Percentiles rank a stretch among this genome's conserved stretches.
Conservation (phyloP, 2,329 filamentous ascomycete genomes). For the Raffaelea ambrosiae region DNA sequence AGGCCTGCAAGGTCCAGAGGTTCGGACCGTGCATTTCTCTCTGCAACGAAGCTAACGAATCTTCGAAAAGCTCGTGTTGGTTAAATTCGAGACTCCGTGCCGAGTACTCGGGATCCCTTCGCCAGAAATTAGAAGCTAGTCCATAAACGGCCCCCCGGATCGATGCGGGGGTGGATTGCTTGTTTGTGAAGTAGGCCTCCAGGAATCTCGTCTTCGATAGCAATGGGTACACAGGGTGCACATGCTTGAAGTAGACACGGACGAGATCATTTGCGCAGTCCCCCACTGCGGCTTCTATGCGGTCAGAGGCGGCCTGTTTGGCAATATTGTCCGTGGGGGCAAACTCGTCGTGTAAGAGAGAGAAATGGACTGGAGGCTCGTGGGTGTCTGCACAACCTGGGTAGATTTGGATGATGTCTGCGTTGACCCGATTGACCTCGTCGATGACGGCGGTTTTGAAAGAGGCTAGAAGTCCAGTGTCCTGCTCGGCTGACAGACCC, state of each 20-base stretch:
- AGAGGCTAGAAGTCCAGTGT: slow-evolving; percentile 35
- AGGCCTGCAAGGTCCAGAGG: slow-evolving; percentile 36
- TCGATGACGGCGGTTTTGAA: slow-evolving; percentile 38
- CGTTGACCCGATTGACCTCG: slow-evolving; percentile 32
- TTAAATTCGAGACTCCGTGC: slow-evolving; percentile 15
- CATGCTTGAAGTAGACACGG: slow-evolving; percentile 34
- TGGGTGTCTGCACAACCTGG: slow-evolving; percentile 16
- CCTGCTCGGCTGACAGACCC: slow-evolving; percentile 36
- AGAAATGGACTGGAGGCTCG: slow-evolving; percentile 35
- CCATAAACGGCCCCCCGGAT: slow-evolving; percentile 36
- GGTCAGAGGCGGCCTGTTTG: slow-evolving; percentile 28
- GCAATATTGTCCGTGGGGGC: slow-evolving; percentile 31
- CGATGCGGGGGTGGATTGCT: slow-evolving; percentile 31
- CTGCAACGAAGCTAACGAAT: slow-evolving; percentile 32
- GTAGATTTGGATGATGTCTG: slow-evolving; percentile 16
- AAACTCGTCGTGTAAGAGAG: slow-evolving; percentile 34
- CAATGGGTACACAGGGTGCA: slow-evolving; percentile 34
- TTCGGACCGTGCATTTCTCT: slow-evolving; percentile 38
- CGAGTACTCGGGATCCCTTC: slow-evolving; percentile 17
- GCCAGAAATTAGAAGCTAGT: slow-evolving; percentile 33
- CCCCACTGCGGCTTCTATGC: slow-evolving; percentile 32
- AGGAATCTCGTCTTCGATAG: slow-evolving; percentile 36
- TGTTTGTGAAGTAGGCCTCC: slow-evolving; percentile 26
- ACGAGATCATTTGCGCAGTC: slow-evolving; percentile 31
- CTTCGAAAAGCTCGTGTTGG: slow-evolving; percentile 32